These are phyloP conservation scores for Scytalidium sp. DNA, from an alignment of 2,329 filamentous ascomycete genomes.

Conservation along the genomic window DNA sequence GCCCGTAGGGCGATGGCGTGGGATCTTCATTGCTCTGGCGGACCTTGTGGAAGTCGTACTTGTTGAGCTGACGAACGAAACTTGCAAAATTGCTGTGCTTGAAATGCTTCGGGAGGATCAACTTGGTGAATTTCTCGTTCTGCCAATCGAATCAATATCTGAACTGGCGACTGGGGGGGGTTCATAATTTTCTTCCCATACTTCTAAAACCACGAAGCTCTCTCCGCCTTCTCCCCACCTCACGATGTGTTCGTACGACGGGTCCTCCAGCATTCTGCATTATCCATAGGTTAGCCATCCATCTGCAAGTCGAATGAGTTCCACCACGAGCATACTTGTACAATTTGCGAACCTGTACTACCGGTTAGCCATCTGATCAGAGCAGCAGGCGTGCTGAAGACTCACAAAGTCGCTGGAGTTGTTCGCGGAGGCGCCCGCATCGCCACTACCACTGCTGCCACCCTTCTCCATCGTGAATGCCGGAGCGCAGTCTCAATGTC, in stretches of 20 bases:
- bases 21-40: slow-evolving; percentile 86
- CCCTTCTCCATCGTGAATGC: slow-evolving; percentile 28
- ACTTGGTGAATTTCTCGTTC: slow-evolving; percentile 98
- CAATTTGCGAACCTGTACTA: slow-evolving; percentile 82
- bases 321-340: slow-evolving; percentile 71
- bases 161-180: not conserved
- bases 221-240: slow-evolving; percentile 94
- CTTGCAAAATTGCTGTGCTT: slow-evolving; percentile 99
- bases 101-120: slow-evolving; percentile 95
- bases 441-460: slow-evolving; percentile 20
- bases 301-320: slow-evolving; percentile 8
- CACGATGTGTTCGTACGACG: slow-evolving; percentile 86
- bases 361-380: slow-evolving; percentile 15
- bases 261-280: slow-evolving; percentile 90
- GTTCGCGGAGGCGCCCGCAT: slow-evolving; percentile 43
- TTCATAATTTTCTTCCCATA: slow-evolving; percentile 39
- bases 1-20: slow-evolving; percentile 76
- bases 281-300: slow-evolving; percentile 5
- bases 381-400: slow-evolving; percentile 26
- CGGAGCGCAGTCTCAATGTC: not conserved
- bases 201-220: slow-evolving; percentile 96
- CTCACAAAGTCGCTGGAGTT: slow-evolving; percentile 96
- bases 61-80: slow-evolving; percentile 93
- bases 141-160: slow-evolving; percentile 36
- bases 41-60: slow-evolving; percentile 98